Conservation (phyloP, 2,329 filamentous ascomycete genomes). For the Grosmannia penicillata region DNA sequence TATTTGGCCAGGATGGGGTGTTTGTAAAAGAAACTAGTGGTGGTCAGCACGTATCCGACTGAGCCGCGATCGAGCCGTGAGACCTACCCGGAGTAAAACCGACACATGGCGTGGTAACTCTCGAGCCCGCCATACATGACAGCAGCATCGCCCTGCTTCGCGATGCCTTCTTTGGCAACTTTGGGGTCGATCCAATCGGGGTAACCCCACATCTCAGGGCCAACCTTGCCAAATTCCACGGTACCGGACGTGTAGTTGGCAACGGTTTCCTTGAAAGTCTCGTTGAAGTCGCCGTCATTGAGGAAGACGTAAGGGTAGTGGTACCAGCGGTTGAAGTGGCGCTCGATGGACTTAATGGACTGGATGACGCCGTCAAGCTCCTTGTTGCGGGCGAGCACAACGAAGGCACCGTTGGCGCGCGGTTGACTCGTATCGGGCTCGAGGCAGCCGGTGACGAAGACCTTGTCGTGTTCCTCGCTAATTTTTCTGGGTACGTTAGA, state of each 20-base stretch:
- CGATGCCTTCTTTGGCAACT: conserved; percentile 88
- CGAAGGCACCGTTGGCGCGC: conserved; percentile 86
- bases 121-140: conserved; percentile 99
- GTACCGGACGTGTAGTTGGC: conserved; percentile 75
- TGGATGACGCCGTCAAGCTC: conserved; percentile 92
- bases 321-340: conserved; percentile 98
- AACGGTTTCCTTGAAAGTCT: conserved; percentile 79
- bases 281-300: conserved; percentile 94
- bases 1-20: conserved; percentile 91
- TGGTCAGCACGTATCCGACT: too few relatives aligned
- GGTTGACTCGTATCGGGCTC: conserved; percentile 65
- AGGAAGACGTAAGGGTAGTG: conserved; percentile 97
- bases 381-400: conserved; percentile 90
- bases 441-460: conserved; percentile 82
- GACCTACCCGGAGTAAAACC: conserved; percentile 89
- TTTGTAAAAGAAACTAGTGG: conserved; percentile 84
- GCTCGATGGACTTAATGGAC: conserved; percentile 93
- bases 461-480: conserved; percentile 91
- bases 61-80: too few relatives aligned
- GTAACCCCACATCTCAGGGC: conserved; percentile 84
- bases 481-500: conserved; percentile 69
- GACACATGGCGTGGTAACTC: conserved; percentile 98
- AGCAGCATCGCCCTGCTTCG: conserved; percentile 88
- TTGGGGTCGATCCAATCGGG: conserved; percentile 93
- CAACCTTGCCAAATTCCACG: conserved; percentile 91